phyloP scores from a whole-genome alignment of 352 stramenopile genomes.

The Globisporangium apiculatum region DNA sequence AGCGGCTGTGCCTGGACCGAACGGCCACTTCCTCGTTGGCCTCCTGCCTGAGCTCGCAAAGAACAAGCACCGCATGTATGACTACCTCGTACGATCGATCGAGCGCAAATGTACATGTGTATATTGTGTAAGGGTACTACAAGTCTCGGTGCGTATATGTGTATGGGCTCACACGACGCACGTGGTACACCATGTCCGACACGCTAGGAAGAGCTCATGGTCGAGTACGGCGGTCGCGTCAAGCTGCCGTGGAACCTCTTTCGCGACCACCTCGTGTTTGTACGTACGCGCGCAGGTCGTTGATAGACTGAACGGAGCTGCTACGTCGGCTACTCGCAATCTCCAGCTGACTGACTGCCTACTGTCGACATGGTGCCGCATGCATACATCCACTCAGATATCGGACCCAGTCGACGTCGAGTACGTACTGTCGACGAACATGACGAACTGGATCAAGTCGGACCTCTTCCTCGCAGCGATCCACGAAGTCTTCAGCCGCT shows the following conservation, averaged over 20 bases:
- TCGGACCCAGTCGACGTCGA: constrained; percentile 47
- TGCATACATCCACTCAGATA: constrained; percentile 13
- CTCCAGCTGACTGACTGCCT: background rate
- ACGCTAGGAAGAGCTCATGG: constrained; percentile 27
- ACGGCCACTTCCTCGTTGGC: constrained; percentile 5
- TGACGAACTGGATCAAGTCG: constrained; percentile 63
- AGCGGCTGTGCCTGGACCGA: constrained; percentile 10
- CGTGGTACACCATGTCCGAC: constrained; percentile 25
- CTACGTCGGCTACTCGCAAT: background rate
- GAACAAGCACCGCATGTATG: constrained; percentile 9
- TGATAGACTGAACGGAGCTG: background rate
- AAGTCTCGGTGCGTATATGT: too few relatives aligned
- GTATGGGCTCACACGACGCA: too few relatives aligned
- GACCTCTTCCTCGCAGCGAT: constrained; percentile 53
- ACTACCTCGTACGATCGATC: constrained; percentile 1
- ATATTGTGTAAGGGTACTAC: too few relatives aligned
- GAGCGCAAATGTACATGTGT: too few relatives aligned
- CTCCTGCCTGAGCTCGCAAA: background rate
- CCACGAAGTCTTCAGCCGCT: constrained; percentile 50
- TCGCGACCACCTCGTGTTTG: background rate
- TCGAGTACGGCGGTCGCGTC: constrained; percentile 37
- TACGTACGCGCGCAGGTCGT: background rate
- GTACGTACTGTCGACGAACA: constrained; percentile 49
- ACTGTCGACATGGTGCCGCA: background rate
- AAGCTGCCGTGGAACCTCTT: constrained; percentile 43